Evolutionary conservation across 169 alveolate genomes (phyloP), one percentile per base, ranked within the genome.

Genomic region (Besnoitia besnoiti): DNA sequence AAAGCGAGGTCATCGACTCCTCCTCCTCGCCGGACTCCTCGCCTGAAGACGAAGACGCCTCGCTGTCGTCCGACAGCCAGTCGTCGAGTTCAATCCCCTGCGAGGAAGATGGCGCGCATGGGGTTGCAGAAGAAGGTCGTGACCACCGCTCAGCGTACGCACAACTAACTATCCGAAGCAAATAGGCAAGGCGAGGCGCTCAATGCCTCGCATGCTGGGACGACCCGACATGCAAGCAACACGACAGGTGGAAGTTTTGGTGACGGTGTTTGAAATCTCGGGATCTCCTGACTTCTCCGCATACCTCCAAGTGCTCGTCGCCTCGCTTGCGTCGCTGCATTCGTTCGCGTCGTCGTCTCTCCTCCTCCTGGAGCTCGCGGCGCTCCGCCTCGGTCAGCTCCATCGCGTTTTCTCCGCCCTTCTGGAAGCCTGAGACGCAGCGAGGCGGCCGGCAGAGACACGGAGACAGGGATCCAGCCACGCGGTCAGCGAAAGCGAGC

Each of bases 371-470:
- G 39, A 77, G 87, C 47, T 77, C 87, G 21, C 59, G 55, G 7
- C 87, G 49, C 87, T 77, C 87, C 39, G 87, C 87, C 59, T 77
- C 87, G 14, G 87, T 77, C 59, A 77, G 37, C 40, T 77, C 87
- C 61, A 39, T 14, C 40, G 61, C 87, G 59, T 40, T 77, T 10
- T 37, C 87, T 0, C 87, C 87, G 12, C 61, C 87, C 59, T 77
- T 77, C 59, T 77, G 87, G 87, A 77, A 77, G 49, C 87, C 87
- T 77, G 59, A 37, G 87, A 42, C 35, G 50, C 49, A 16, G 50
- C 46, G 30, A 27, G n/a, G n/a, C n/a, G n/a, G n/a, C n/a, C n/a
- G n/a, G n/a, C n/a, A n/a, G n/a, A n/a, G n/a, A n/a, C n/a, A n/a
- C n/a, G n/a, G n/a, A n/a, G n/a, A n/a, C n/a, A n/a, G n/a, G n/a